Base-by-base conservation (phyloP, 345 rosid genomes). In the Corchorus olitorius region DNA sequence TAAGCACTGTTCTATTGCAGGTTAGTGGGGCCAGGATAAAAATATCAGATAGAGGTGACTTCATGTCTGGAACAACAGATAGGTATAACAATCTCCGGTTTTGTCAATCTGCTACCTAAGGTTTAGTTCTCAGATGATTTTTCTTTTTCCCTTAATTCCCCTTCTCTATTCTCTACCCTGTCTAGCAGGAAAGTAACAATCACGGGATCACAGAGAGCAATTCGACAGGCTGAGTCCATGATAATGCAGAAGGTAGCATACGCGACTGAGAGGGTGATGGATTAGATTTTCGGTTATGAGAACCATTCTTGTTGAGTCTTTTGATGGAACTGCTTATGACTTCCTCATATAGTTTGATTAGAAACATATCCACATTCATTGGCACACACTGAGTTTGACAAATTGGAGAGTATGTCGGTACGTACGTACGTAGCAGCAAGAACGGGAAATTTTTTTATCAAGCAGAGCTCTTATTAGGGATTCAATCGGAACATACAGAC, bases 31-130 rank as follows among this genome's bases (percentile, higher is more conserved):
- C 99, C 70, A 82, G 91, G 82, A 87, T 97, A 78, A 97, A 97
- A 78, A 92, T 97, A 86, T 94, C 98, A 20, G 99, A 97, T 72
- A 82, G 96, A 84, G 99, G 98, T 3, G 98, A 97, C 87, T 97
- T 91, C 89, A 80, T 94, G 81, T 82, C 98, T 64, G 99, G 97
- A 84, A 97, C 98, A 61, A 86, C 76, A 19, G 96, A 97, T 70
- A 91, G 99, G 99, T 97, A 88, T 8, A 52, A 48, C 46, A 74
- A 20, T 41, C 66, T 15, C 17, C 0, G 5, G 2, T 45, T 41
- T 56, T 49, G 19, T 17, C 66, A 13, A 17, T 74, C 15, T 74
- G 58, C 11, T 61, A 16, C 0, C n/a, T 37, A 46, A 33, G 11
- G 45, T n/a, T 8, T 8, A 76, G 73, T 66, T 66, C 35, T n/a